Evolutionary conservation across 148 eudicot genomes (phyloP), one percentile per base, ranked within the genome.

Genomic region (Camellia sinensis): DNA sequence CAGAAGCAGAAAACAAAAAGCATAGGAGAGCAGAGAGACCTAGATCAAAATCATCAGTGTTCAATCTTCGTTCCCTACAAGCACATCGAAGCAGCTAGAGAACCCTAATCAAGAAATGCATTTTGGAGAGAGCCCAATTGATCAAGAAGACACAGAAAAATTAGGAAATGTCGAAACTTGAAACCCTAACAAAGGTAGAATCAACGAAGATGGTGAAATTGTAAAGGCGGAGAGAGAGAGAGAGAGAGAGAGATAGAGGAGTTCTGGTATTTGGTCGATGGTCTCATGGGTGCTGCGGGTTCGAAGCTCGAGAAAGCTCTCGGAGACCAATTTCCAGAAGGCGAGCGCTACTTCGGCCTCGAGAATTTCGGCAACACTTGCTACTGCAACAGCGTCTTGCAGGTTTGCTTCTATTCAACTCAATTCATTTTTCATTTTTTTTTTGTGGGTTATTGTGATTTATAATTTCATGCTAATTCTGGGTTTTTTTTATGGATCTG

Each of bases 241-340:
- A 10, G 76, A 56, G 67, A 67, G 61, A 78, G 14, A 79, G 82
- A 76, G 64, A 78, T 82, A 84, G 84, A 84, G 80, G 87, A 88
- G 81, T 73, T 75, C 72, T 82, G 87, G 85, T 84, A 85, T 78
- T 74, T 87, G 78, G 87, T 86, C n/a, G 83, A 86, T 75, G 89
- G 89, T 86, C 82, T 88, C 73, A 92, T 94, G 98, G 98, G 95
- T 61, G 90, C 90, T 17, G 83, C 92, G 62, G 97, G 97, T 61
- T 92, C 97, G 52, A 92, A 91, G 86, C 91, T 92, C 56, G 97
- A 92, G 89, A 92, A 92, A 83, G 94, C 93, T 77, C 90, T 92
- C 5, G 97, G 97, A 45, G 97, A 92, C 81, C 97, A 92, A 65
- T 92, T 92, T 68, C 97, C 97, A 21, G 97, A 92, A 87, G 94